A percentile compares a stretch with the other conserved stretches of the same genome.
Conservation (phyloP, 169 alveolate genomes). For the Plasmodium ovale region DNA sequence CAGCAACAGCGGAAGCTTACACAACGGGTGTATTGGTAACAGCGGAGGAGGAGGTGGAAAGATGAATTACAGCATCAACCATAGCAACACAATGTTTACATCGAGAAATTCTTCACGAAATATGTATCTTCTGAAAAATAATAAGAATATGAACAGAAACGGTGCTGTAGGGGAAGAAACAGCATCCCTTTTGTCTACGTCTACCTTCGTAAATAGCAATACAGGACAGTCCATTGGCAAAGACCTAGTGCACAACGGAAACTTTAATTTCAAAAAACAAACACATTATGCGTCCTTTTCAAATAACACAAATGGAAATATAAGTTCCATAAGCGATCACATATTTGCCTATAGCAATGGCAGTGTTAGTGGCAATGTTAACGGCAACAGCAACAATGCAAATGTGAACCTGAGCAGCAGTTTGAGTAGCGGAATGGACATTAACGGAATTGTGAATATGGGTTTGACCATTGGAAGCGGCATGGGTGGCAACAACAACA, state of each 20-base stretch:
- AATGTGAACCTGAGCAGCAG: neutral
- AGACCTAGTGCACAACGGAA: constrained; percentile 12
- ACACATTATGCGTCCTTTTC: constrained; percentile 62
- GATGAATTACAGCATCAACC: constrained; percentile 18
- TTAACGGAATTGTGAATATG: neutral
- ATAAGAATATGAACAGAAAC: constrained; percentile 1
- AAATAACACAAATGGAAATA: constrained; percentile 1
- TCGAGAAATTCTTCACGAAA: constrained; percentile 41
- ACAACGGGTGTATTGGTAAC: neutral
- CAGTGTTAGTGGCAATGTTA: neutral
- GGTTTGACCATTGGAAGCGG: neutral
- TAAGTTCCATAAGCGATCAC: constrained; percentile 18
- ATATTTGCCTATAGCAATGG: constrained; percentile 7
- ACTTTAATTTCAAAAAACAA: constrained; percentile 21
- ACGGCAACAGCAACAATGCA: neutral
- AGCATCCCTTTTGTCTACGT: constrained; percentile 11
- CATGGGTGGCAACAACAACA: neutral
- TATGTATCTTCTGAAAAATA: constrained; percentile 7
- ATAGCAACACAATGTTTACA: constrained; percentile 37
- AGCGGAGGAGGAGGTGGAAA: constrained; percentile 1
- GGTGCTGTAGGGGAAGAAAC: constrained; percentile 3
- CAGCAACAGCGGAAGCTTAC: neutral
- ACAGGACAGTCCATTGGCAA: neutral
- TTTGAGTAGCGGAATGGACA: neutral
- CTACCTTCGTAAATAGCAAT: constrained; percentile 12